Percentiles rank a stretch among this genome's conserved stretches.
phyloP scores from a whole-genome alignment of 495 filamentous ascomycete species.

The Penicillium coprophilum region DNA sequence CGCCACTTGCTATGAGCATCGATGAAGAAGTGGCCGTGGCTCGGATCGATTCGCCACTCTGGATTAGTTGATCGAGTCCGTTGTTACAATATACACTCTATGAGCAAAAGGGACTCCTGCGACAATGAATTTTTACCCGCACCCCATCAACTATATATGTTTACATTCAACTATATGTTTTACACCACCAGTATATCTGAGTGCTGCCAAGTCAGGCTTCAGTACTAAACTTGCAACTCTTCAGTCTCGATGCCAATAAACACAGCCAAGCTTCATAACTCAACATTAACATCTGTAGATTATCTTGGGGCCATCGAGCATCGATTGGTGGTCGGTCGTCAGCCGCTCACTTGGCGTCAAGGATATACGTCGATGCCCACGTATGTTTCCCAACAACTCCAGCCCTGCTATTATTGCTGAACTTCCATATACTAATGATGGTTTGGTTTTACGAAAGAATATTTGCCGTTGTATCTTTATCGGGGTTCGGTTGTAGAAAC shows the following conservation, averaged over 20 bases:
- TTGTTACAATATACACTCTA: not conserved
- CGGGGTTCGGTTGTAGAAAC: too few species aligned
- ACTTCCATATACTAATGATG: not conserved
- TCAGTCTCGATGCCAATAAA: not conserved
- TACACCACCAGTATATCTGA: too few species aligned
- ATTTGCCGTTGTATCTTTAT: not conserved
- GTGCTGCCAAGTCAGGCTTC: not conserved
- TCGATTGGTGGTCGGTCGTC: not conserved
- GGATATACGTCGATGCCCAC: slow-evolving; percentile 6
- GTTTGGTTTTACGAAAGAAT: not conserved
- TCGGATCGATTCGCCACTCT: not conserved
- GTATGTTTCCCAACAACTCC: slow-evolving; percentile 1
- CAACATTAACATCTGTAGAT: slow-evolving; percentile 1
- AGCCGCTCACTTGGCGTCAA: slow-evolving; percentile 5
- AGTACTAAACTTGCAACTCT: not conserved
- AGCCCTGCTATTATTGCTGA: slow-evolving; percentile 1
- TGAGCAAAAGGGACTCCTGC: too few species aligned
- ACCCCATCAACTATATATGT: too few species aligned
- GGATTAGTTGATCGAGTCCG: not conserved
- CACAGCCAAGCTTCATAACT: not conserved
- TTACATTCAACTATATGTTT: too few species aligned
- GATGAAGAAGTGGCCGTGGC: not conserved
- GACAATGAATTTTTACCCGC: too few species aligned
- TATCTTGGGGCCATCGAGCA: not conserved
- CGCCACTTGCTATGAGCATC: not conserved